Percentiles rank a stretch among this genome's conserved stretches.
Evolutionary conservation across 345 rosid species (phyloP).

Genomic region (Sonneratia alba): DNA sequence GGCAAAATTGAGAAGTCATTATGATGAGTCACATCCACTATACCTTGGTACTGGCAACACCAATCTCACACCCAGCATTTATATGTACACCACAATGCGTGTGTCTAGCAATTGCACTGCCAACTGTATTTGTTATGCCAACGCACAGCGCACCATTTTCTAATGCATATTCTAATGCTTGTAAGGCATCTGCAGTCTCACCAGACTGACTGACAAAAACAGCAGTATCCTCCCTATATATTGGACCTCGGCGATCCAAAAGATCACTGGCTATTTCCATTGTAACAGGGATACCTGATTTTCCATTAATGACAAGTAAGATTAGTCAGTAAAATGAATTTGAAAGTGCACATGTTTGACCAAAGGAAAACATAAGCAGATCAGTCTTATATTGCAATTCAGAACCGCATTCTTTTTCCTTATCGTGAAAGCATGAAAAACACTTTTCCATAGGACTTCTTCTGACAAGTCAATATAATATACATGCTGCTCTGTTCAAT

Average conservation of each 20-base stretch:
- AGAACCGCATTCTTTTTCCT: neutral
- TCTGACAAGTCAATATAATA: too few relatives aligned
- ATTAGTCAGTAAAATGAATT: neutral
- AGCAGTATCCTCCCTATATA: conserved; percentile 95
- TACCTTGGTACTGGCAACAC: conserved; percentile 98
- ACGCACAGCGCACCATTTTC: conserved; percentile 93
- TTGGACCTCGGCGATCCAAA: conserved; percentile 86
- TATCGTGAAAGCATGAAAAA: neutral
- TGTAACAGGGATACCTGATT: conserved; percentile 79
- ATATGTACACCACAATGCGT: conserved; percentile 92
- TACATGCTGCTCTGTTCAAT: too few relatives aligned
- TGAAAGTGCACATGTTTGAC: neutral
- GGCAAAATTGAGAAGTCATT: neutral
- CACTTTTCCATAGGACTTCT: too few relatives aligned
- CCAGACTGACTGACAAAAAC: conserved; percentile 98
- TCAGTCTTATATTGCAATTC: neutral
- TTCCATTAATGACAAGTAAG: neutral
- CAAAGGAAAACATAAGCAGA: too few relatives aligned
- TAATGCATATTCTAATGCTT: conserved; percentile 71
- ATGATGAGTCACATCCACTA: neutral
- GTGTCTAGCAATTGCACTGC: conserved; percentile 83
- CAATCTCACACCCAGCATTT: conserved; percentile 94
- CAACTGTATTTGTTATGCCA: conserved; percentile 92
- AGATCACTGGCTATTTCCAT: conserved; percentile 99
- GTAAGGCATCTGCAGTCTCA: conserved; percentile 96